Base-by-base conservation (phyloP, 352 stramenopile species). In the Phytophthora litchii region DNA sequence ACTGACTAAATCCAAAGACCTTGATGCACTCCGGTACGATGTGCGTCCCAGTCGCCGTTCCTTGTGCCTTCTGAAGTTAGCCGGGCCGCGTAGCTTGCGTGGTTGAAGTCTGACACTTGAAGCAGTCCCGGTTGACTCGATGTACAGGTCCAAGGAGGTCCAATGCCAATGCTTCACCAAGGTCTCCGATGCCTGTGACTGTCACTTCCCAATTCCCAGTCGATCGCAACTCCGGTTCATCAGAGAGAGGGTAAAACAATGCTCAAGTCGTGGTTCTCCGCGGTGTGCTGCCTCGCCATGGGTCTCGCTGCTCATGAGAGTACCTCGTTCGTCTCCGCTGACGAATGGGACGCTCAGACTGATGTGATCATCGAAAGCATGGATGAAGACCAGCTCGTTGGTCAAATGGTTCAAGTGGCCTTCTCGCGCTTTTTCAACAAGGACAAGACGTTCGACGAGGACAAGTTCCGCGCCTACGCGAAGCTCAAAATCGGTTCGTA, bases 341-440 rank as follows among this genome's bases (percentile, higher is more conserved):
- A 74, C 20, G 19, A 71, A 57, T 71, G 67, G 67, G 67, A 65
- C 51, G 54, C 66, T n/a, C 60, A 68, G 34, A 69, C 54, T 20
- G 66, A 74, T 37, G 60, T 62, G 19, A 67, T 74, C 50, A 71
- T 74, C 31, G 66, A 66, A 13, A 68, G 54, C 35, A 68, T 73
- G 58, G 48, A 67, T 47, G 51, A 64, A 54, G 64, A 68, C 25
- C 51, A 73, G 4, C 49, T 87, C 54, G 59, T 97, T 9, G 88
- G 88, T 1, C 91, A 97, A 58, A 96, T 97, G 88, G 83, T 86
- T 13, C 91, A 97, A 67, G 72, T 97, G 7, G 83, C 92, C 23
- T 81, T 96, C 42, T 82, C 66, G 35, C 65, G 79, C 7, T 74
- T 97, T 11, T 62, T 96, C 29, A 71, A 81, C 42, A 36, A 72